Conservation (phyloP, 2,329 filamentous ascomycete genomes). For the Salinomyces thailandicus region DNA sequence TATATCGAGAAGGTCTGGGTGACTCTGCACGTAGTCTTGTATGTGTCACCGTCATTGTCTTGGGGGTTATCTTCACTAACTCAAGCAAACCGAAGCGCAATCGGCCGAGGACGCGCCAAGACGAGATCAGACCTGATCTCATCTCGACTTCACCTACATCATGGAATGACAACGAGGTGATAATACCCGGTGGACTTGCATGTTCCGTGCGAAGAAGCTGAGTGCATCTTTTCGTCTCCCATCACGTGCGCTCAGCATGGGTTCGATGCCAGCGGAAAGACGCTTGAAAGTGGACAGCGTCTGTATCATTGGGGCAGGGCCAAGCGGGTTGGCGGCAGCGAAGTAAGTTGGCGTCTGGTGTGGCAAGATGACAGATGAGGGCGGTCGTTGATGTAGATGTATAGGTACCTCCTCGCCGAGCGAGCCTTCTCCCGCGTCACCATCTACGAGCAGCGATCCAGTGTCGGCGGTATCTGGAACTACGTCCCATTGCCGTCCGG, state of each 20-base stretch:
- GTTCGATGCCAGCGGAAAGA: slow-evolving; percentile 25
- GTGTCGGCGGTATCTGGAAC: slow-evolving; percentile 78
- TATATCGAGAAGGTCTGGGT: too few species aligned
- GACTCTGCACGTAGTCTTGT: too few species aligned
- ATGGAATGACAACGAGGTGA: too few species aligned
- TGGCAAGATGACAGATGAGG: slow-evolving; percentile 1
- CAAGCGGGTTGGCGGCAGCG: slow-evolving; percentile 65
- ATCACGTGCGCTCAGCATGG: slow-evolving; percentile 21
- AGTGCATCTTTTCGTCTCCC: too few species aligned
- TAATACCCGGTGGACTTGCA: too few species aligned
- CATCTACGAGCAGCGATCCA: slow-evolving; percentile 70
- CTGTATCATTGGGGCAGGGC: slow-evolving; percentile 74
- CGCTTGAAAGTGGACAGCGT: slow-evolving; percentile 45
- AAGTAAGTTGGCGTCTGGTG: slow-evolving; percentile 41
- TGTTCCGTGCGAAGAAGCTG: too few species aligned
- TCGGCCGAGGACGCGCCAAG: too few species aligned
- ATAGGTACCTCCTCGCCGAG: slow-evolving; percentile 60
- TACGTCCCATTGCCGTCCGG: slow-evolving; percentile 46
- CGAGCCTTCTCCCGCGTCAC: slow-evolving; percentile 59
- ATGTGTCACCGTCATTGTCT: too few species aligned
- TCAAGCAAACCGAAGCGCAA: too few species aligned
- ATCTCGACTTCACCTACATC: too few species aligned
- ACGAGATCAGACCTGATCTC: too few species aligned
- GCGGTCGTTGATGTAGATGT: background rate
- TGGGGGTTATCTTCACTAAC: too few species aligned